Conservation (phyloP, 345 rosid species). For the Gossypium raimondii region DNA sequence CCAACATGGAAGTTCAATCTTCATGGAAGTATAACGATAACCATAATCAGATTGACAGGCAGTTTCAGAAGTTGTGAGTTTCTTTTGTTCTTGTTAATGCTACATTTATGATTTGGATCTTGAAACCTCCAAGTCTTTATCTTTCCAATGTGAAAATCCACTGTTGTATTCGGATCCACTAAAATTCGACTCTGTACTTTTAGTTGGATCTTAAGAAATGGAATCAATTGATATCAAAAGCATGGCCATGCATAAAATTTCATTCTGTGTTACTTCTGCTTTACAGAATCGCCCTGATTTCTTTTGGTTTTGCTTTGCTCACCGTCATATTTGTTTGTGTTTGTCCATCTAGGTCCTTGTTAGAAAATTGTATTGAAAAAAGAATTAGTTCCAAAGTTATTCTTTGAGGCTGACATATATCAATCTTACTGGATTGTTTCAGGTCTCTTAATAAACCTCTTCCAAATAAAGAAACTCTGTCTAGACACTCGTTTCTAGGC, state of each 20-base stretch:
- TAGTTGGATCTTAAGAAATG: not conserved
- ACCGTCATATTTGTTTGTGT: not conserved
- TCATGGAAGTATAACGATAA: conserved; percentile 49
- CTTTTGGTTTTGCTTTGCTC: not conserved
- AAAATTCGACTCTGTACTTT: not conserved
- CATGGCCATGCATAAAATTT: not conserved
- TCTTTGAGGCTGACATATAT: not conserved
- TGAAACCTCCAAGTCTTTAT: not conserved
- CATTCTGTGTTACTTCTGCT: not conserved
- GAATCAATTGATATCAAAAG: not conserved
- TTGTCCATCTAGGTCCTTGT: not conserved
- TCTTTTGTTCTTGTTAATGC: conserved; percentile 10
- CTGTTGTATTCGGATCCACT: not conserved
- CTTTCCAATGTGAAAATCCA: conserved; percentile 2
- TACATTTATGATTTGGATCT: not conserved
- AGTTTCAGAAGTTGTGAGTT: conserved; percentile 78
- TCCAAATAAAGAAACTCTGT: conserved; percentile 83
- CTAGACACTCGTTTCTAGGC: conserved; percentile 90
- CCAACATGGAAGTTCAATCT: conserved; percentile 37
- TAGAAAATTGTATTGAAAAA: not conserved
- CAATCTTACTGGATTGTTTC: conserved; percentile 24
- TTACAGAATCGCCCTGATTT: not conserved
- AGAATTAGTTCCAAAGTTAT: not conserved
- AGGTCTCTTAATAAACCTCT: conserved; percentile 55
- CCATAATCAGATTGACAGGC: conserved; percentile 53